These are phyloP conservation scores for Primulina eburnea DNA, from an alignment of 257 asterid genomes.

Conservation along the genomic window DNA sequence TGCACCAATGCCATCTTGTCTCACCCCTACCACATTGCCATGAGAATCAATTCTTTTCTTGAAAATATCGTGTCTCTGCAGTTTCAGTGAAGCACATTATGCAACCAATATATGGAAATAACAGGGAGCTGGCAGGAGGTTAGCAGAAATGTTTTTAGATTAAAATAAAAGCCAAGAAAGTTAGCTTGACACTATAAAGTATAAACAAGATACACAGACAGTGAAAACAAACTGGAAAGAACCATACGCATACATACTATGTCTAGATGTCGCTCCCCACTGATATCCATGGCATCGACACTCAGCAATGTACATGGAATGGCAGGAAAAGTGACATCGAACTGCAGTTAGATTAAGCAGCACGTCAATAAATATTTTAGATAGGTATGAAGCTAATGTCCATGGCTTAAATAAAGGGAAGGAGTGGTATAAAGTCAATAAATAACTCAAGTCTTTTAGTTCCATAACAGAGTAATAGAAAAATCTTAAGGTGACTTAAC, in stretches of 20 bases:
- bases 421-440: not conserved
- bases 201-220: conserved; percentile 6
- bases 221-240: conserved; percentile 20
- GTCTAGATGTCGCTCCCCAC: conserved; percentile 93
- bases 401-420: conserved; percentile 9
- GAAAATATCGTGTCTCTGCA: conserved; percentile 90
- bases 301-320: conserved; percentile 91
- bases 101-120: conserved; percentile 12
- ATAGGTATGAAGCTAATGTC: not conserved
- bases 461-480: conserved; percentile 9
- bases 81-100: conserved; percentile 8
- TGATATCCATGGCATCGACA: conserved; percentile 97
- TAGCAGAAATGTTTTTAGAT: not conserved
- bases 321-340: conserved; percentile 87
- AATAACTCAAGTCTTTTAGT: not conserved
- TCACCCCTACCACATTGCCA: conserved; percentile 72
- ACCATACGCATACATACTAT: conserved; percentile 55
- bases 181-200: conserved; percentile 3
- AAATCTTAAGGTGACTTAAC: conserved; percentile 9
- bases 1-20: conserved; percentile 90
- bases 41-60: conserved; percentile 86
- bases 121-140: conserved; percentile 17
- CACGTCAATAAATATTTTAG: conserved; percentile 20
- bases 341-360: conserved; percentile 51
- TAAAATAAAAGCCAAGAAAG: conserved; percentile 21